These are phyloP conservation scores for Scytalidium sp. DNA, from an alignment of 2,329 filamentous ascomycete genomes.

Conservation along the genomic window DNA sequence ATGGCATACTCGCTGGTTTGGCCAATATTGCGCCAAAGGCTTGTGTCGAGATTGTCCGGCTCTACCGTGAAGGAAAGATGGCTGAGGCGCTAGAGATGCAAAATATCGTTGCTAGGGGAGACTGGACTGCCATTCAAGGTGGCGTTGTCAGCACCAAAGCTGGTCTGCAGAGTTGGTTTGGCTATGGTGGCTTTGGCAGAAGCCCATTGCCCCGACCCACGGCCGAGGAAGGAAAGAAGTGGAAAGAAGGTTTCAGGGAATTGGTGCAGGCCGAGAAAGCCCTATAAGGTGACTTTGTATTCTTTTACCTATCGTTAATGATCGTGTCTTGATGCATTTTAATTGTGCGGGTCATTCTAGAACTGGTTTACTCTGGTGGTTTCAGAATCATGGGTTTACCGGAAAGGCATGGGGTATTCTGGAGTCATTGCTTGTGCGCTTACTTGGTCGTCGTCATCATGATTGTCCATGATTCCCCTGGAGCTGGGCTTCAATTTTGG, in stretches of 20 bases:
- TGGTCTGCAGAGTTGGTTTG: constrained; percentile 57
- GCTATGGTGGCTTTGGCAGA: constrained; percentile 56
- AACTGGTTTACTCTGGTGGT: too few relatives aligned
- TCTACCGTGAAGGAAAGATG: constrained; percentile 57
- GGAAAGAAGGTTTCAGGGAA: constrained; percentile 55
- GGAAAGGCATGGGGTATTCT: too few relatives aligned
- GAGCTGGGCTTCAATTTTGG: background rate
- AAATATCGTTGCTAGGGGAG: constrained; percentile 60
- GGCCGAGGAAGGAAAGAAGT: constrained; percentile 43
- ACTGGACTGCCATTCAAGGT: constrained; percentile 68
- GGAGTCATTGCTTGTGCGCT: too few relatives aligned
- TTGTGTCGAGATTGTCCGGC: constrained; percentile 57
- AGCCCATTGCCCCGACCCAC: constrained; percentile 50
- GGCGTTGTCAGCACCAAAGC: constrained; percentile 69
- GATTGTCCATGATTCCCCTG: too few relatives aligned
- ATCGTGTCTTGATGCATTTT: background rate
- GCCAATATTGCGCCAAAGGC: constrained; percentile 68
- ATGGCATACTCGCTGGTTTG: constrained; percentile 69
- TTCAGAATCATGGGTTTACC: too few relatives aligned
- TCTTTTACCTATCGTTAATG: background rate
- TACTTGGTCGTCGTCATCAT: too few relatives aligned
- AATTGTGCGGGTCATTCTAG: background rate
- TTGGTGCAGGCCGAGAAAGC: constrained; percentile 50
- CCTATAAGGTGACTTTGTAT: constrained; percentile 28
- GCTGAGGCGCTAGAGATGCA: constrained; percentile 62